Evolutionary conservation across 768 basidiomycete species (phyloP).

Genomic region (Naganishia onofrii): DNA sequence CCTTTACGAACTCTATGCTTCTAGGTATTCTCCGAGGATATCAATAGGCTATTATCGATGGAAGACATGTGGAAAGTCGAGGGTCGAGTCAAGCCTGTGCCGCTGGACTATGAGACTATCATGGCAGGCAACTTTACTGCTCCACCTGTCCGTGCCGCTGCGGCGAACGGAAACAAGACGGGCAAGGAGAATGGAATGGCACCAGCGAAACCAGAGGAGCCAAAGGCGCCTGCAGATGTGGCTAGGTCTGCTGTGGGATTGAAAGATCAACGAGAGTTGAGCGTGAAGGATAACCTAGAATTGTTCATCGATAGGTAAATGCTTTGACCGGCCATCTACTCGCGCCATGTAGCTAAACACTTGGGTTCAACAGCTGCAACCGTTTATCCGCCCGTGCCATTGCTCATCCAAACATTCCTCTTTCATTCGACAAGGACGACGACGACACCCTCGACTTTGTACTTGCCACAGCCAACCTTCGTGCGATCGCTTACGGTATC

Average conservation of each 20-base stretch:
- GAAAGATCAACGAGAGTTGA: constrained; percentile 77
- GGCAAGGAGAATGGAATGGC: constrained; percentile 42
- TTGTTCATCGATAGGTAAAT: constrained; percentile 80
- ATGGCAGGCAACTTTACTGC: constrained; percentile 60
- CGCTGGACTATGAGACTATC: constrained; percentile 78
- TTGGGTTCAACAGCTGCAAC: constrained; percentile 62
- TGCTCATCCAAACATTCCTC: constrained; percentile 52
- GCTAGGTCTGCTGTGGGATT: constrained; percentile 51
- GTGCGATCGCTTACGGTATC: constrained; percentile 86
- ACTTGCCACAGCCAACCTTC: constrained; percentile 86
- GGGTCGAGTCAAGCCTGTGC: constrained; percentile 75
- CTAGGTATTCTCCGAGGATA: constrained; percentile 84
- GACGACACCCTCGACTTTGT: constrained; percentile 96
- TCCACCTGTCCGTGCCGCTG: constrained; percentile 17
- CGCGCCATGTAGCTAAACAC: background rate
- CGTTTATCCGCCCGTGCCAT: constrained; percentile 69
- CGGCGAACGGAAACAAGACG: constrained; percentile 29
- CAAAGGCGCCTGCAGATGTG: constrained; percentile 37
- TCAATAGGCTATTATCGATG: constrained; percentile 85
- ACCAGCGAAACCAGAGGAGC: constrained; percentile 32
- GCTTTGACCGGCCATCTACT: background rate
- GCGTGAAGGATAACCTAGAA: constrained; percentile 73
- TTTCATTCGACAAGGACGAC: constrained; percentile 96
- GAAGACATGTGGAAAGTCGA: constrained; percentile 84
- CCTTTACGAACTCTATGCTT: background rate